Percentiles rank a stretch among this genome's conserved stretches.
These are phyloP conservation scores for Cutaneotrichosporon cyanovorans DNA, from an alignment of 1,284 basidiomycete genomes.

Conservation along the genomic window DNA sequence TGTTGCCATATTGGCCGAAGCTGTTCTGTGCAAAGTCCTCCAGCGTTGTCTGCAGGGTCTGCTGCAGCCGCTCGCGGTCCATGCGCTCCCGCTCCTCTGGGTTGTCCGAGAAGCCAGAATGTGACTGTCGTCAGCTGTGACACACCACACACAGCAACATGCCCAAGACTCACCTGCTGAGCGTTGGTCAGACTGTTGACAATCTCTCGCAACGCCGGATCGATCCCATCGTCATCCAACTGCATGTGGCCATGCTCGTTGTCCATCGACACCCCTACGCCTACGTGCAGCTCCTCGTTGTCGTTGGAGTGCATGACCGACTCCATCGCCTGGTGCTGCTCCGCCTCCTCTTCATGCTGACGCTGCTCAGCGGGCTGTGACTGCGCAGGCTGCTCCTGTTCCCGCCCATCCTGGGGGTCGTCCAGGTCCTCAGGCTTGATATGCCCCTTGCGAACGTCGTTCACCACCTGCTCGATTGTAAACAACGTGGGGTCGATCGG, in stretches of 20 bases:
- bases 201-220: constrained; percentile 40
- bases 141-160: too few species aligned
- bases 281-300: not conserved
- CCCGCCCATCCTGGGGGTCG: not conserved
- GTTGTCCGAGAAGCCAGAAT: constrained; percentile 14
- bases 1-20: constrained; percentile 11
- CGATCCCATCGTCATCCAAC: constrained; percentile 34
- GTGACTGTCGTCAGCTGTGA: constrained; percentile 10
- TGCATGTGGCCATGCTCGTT: constrained; percentile 1
- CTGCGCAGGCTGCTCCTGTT: constrained; percentile 1
- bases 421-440: constrained; percentile 15
- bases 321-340: not conserved
- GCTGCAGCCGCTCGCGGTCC: constrained; percentile 30
- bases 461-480: constrained; percentile 32
- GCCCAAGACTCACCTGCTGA: constrained; percentile 28
- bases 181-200: constrained; percentile 42
- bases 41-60: constrained; percentile 29
- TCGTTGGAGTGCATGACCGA: not conserved
- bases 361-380: not conserved
- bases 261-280: not conserved
- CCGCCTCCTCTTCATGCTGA: not conserved
- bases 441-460: constrained; percentile 27
- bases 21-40: constrained; percentile 26
- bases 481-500: constrained; percentile 33
- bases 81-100: constrained; percentile 26